These are phyloP conservation scores for Iberis pinnata DNA, from an alignment of 345 rosid genomes.

Conservation along the genomic window DNA sequence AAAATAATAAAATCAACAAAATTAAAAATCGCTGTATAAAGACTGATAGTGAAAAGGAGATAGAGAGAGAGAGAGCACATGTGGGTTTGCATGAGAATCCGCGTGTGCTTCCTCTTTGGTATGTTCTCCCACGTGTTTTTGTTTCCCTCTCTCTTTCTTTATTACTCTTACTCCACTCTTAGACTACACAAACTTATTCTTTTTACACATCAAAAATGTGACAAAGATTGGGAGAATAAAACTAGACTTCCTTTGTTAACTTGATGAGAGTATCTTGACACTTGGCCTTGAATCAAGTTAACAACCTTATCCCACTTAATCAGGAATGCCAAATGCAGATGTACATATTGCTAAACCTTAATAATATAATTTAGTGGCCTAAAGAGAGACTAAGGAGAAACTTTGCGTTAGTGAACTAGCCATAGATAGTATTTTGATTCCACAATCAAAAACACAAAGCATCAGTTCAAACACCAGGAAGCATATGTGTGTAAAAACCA, in stretches of 20 bases:
- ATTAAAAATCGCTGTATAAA: neutral
- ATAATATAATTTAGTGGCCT: neutral
- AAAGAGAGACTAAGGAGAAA: too few relatives aligned
- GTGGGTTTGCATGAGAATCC: constrained; percentile 35
- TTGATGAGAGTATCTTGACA: neutral
- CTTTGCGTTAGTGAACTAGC: neutral
- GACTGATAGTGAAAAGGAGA: constrained; percentile 15
- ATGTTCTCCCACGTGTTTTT: constrained; percentile 34
- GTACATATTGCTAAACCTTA: neutral
- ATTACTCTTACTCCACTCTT: too few relatives aligned
- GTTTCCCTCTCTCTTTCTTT: constrained; percentile 12
- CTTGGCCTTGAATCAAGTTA: neutral
- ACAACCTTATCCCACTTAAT: too few relatives aligned
- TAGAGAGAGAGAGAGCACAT: constrained; percentile 28
- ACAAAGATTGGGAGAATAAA: too few relatives aligned
- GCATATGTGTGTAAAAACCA: too few relatives aligned
- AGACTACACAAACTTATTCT: too few relatives aligned
- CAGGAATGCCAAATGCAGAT: too few relatives aligned
- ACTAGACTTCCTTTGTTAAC: neutral
- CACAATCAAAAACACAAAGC: neutral
- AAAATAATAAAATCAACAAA: too few relatives aligned
- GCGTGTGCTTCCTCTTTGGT: constrained; percentile 37
- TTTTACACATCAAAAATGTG: too few relatives aligned
- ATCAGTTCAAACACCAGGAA: neutral
- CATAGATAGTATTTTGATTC: too few relatives aligned